Base-by-base conservation (phyloP, 2,329 filamentous ascomycete species). In the Thelonectria discophora region DNA sequence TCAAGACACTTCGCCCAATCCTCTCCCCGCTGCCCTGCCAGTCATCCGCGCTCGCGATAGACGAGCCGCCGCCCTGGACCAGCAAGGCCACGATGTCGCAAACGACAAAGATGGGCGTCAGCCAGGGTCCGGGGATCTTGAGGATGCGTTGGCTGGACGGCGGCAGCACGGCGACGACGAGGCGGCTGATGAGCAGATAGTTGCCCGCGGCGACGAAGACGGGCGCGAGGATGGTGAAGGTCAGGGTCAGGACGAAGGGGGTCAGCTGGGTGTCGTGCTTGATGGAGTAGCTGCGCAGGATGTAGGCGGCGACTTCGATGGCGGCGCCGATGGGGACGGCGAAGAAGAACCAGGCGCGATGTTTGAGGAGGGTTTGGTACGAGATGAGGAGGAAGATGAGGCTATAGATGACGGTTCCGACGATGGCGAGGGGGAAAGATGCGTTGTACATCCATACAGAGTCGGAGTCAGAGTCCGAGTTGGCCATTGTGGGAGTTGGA, bases 171-270 rank as follows among this genome's bases (percentile, higher is more conserved):
- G 72, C 68, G 11, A 76, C 69, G 55, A 82, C 79, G 6, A 85
- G 71, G 12, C 79, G 77, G n/a, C 79, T 81, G 53, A 85, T 78
- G 47, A 84, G 77, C 54, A 84, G 76, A 69, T 85, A 85, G 57
- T 84, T 80, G 2, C 80, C 81, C 0, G 82, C 82, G 15, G 81
- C 81, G 50, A 84, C 70, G 53, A 84, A 77, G 43, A 84, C 75
- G 0, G 82, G 82, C 0, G 81, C 80, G 42, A 85, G 74, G 12
- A 84, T 78, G n/a, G 82, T 79, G 20, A 81, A 73, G 0, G 76
- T 77, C 5, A 75, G 65, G 1, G 75, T 78, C 40, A 75, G 65
- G 5, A 81, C 75, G 55, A 80, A 82, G 1, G 79, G 70, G 1
- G 71, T 67, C 39, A 82, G 71, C 5, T 75, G 67, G 7, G 69